These are phyloP conservation scores for Leucoagaricus sp. DNA, from an alignment of 1,284 basidiomycete species.

Conservation along the genomic window DNA sequence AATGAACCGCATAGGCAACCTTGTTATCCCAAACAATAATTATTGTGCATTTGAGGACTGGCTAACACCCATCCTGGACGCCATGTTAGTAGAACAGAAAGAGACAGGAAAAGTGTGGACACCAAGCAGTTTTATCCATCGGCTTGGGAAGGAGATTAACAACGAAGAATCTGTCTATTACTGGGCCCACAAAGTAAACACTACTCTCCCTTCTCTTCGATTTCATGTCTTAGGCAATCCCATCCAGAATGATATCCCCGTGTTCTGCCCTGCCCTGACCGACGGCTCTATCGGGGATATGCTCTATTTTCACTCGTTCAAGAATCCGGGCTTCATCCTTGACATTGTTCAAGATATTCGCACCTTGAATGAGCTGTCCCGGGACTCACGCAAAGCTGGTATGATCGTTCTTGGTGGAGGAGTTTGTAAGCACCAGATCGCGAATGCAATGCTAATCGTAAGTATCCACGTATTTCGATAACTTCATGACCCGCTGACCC, in stretches of 20 bases:
- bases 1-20: slow-evolving; percentile 98
- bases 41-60: slow-evolving; percentile 99
- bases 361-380: slow-evolving; percentile 86
- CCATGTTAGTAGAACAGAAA: slow-evolving; percentile 90
- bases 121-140: slow-evolving; percentile 90
- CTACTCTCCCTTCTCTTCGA: slow-evolving; percentile 21
- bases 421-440: slow-evolving; percentile 99
- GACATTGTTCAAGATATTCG: slow-evolving; percentile 98
- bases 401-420: slow-evolving; percentile 99
- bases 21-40: slow-evolving; percentile 97
- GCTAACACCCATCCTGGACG: slow-evolving; percentile 92
- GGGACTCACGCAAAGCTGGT: slow-evolving; percentile 91
- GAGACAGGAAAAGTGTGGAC: slow-evolving; percentile 80
- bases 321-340: slow-evolving; percentile 83
- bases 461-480: slow-evolving; percentile 10
- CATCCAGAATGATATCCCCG: slow-evolving; percentile 91
- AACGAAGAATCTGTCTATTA: slow-evolving; percentile 98
- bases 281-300: slow-evolving; percentile 99
- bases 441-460: slow-evolving; percentile 99
- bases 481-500: slow-evolving; percentile 12
- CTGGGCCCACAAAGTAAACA: slow-evolving; percentile 96
- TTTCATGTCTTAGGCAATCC: slow-evolving; percentile 27
- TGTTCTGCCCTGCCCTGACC: slow-evolving; percentile 98
- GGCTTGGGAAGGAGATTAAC: slow-evolving; percentile 95
- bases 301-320: slow-evolving; percentile 99